Evolutionary conservation across 129 eudicot species (phyloP).

Genomic region (Ambrosia artemisiifolia): DNA sequence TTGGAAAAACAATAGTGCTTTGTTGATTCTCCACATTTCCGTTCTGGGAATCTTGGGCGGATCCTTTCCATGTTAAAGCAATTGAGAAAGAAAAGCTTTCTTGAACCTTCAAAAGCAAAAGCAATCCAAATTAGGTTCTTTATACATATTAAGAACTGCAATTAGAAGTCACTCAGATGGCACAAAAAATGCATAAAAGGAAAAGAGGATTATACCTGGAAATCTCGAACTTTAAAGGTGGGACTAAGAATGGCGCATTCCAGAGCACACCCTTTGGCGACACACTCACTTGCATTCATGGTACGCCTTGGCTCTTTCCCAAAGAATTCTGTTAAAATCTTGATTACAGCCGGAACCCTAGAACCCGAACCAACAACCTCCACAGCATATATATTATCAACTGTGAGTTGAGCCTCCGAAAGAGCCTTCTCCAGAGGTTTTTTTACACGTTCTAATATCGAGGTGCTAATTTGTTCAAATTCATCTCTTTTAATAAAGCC

Average conservation of each 20-base stretch:
- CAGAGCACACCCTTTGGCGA: conserved; percentile 83
- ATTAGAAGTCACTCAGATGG: background rate
- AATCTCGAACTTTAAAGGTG: conserved; percentile 83
- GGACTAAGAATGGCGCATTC: conserved; percentile 93
- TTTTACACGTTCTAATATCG: conserved; percentile 84
- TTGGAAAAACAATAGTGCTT: conserved; percentile 68
- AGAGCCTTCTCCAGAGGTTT: conserved; percentile 89
- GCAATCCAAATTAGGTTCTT: background rate
- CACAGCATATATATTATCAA: conserved; percentile 67
- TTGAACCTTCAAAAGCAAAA: conserved; percentile 55
- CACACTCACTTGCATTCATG: conserved; percentile 96
- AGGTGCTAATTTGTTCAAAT: conserved; percentile 77
- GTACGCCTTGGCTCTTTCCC: conserved; percentile 95
- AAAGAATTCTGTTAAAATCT: conserved; percentile 80
- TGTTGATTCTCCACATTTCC: conserved; percentile 62
- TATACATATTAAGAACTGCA: background rate
- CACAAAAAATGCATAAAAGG: background rate
- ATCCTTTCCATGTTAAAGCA: conserved; percentile 77
- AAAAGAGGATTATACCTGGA: conserved; percentile 43
- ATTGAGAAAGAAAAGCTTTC: conserved; percentile 81
- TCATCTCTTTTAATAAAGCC: conserved; percentile 85
- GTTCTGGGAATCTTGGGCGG: conserved; percentile 52
- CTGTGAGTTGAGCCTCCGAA: conserved; percentile 64
- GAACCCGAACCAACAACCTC: conserved; percentile 99
- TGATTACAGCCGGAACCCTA: conserved; percentile 79